phyloP scores from a whole-genome alignment of 805 yeast species.

The Monosporozyma aquatica region DNA sequence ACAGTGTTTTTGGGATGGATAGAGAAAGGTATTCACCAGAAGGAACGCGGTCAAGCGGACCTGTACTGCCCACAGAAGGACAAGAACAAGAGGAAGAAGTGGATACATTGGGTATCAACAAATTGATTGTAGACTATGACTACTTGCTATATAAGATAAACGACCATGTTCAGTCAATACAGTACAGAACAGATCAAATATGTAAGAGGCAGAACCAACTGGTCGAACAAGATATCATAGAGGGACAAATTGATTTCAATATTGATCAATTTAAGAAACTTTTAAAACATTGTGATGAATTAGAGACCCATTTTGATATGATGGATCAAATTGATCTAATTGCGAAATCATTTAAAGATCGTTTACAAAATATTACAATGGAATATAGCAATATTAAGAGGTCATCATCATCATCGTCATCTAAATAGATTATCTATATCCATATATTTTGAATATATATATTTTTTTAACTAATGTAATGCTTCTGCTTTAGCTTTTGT shows the following conservation, averaged over 20 bases:
- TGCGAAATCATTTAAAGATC: slow-evolving; percentile 32
- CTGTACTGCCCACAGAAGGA: too few species aligned
- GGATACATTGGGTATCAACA: slow-evolving; percentile 57
- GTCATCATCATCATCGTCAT: neutral
- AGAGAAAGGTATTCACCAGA: neutral
- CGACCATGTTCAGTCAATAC: slow-evolving; percentile 42
- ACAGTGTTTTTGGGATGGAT: too few species aligned
- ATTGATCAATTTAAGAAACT: slow-evolving; percentile 34
- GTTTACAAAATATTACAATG: slow-evolving; percentile 29
- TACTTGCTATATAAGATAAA: slow-evolving; percentile 54
- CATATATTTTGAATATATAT: too few species aligned
- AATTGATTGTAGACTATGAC: slow-evolving; percentile 54
- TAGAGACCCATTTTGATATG: slow-evolving; percentile 46
- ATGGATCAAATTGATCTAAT: slow-evolving; percentile 41
- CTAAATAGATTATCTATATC: neutral
- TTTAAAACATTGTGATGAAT: slow-evolving; percentile 38
- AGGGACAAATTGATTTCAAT: slow-evolving; percentile 32
- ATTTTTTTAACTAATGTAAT: too few species aligned
- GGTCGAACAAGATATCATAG: slow-evolving; percentile 21
- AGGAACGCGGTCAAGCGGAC: neutral
- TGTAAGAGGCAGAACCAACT: slow-evolving; percentile 21
- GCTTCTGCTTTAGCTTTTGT: neutral
- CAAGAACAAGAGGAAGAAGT: too few species aligned
- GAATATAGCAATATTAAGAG: slow-evolving; percentile 13
- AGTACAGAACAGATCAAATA: slow-evolving; percentile 33